phyloP scores from a whole-genome alignment of 306 rosid genomes.

The Dryas octopetala region DNA sequence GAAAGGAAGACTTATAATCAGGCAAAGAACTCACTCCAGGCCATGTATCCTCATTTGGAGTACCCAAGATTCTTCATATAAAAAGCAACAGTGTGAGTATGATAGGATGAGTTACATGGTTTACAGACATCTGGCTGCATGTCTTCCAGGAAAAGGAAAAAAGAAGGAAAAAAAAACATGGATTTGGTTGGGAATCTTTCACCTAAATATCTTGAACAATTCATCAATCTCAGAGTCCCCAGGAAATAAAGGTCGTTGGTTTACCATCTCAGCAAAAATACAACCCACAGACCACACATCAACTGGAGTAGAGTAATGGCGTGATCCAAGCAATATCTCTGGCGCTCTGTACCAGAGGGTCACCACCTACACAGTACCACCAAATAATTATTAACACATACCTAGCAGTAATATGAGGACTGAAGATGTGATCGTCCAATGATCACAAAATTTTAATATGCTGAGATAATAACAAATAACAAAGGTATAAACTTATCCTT shows the following conservation, averaged over 20 bases:
- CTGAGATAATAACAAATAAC: no score
- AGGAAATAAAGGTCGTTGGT: conserved; percentile 86
- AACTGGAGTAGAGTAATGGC: conserved; percentile 96
- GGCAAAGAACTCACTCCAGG: conserved; percentile 97
- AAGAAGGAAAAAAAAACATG: background rate
- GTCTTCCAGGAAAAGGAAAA: background rate
- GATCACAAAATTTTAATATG: no score
- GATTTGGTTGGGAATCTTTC: conserved; percentile 25
- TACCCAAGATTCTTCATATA: conserved; percentile 80
- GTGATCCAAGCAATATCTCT: conserved; percentile 97
- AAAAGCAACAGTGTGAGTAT: conserved; percentile 20
- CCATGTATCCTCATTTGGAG: conserved; percentile 95
- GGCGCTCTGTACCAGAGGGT: conserved; percentile 99
- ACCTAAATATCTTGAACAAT: conserved; percentile 94
- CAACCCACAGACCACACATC: conserved; percentile 99
- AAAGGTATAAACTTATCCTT: no score
- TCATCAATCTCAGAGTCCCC: conserved; percentile 99
- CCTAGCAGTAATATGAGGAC: background rate
- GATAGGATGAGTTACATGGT: conserved; percentile 1
- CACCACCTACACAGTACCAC: conserved; percentile 66
- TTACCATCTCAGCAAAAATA: conserved; percentile 99
- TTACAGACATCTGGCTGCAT: conserved; percentile 5
- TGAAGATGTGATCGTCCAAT: background rate
- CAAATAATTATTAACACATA: conserved; percentile 20
- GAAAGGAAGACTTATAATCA: conserved; percentile 91